Percentiles rank a stretch among this genome's conserved stretches.
Evolutionary conservation across 441 rosid species (phyloP).

Genomic region (Aquilaria agallochum): DNA sequence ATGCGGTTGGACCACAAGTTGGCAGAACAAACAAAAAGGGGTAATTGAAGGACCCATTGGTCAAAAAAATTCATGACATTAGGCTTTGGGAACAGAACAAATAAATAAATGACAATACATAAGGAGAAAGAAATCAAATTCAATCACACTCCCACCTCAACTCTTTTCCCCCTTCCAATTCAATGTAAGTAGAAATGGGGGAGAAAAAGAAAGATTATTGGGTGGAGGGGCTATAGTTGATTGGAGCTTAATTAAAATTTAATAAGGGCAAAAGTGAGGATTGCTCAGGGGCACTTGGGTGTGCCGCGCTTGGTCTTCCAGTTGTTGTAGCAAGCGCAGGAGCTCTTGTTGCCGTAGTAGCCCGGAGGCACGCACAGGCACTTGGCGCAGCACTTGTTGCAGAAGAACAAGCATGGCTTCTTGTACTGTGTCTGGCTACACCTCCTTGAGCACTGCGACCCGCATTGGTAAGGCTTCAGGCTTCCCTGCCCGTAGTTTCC

Average conservation of each 20-base stretch:
- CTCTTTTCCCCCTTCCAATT: too few species aligned
- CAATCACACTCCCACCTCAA: not conserved
- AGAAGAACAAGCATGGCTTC: conserved; percentile 58
- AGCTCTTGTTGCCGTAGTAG: conserved; percentile 40
- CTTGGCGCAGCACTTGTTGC: conserved; percentile 46
- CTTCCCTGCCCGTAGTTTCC: conserved; percentile 44
- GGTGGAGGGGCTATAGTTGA: too few species aligned
- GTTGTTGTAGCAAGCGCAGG: conserved; percentile 52
- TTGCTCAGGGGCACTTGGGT: conserved; percentile 46
- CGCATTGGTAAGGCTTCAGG: conserved; percentile 48
- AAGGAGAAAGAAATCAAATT: not conserved
- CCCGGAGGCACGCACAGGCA: conserved; percentile 58
- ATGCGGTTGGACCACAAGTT: too few species aligned
- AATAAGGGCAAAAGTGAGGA: too few species aligned
- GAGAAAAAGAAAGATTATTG: too few species aligned
- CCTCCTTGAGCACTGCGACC: conserved; percentile 37
- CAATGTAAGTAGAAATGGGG: too few species aligned
- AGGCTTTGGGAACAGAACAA: not conserved
- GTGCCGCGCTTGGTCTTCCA: conserved; percentile 61
- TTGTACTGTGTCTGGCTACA: conserved; percentile 46
- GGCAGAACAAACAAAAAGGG: too few species aligned
- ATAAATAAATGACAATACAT: not conserved
- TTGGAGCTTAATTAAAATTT: not conserved
- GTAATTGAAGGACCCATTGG: not conserved
- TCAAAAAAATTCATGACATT: not conserved